These are phyloP conservation scores for Teunomyces stri DNA, from an alignment of 805 yeast genomes.

Conservation along the genomic window DNA sequence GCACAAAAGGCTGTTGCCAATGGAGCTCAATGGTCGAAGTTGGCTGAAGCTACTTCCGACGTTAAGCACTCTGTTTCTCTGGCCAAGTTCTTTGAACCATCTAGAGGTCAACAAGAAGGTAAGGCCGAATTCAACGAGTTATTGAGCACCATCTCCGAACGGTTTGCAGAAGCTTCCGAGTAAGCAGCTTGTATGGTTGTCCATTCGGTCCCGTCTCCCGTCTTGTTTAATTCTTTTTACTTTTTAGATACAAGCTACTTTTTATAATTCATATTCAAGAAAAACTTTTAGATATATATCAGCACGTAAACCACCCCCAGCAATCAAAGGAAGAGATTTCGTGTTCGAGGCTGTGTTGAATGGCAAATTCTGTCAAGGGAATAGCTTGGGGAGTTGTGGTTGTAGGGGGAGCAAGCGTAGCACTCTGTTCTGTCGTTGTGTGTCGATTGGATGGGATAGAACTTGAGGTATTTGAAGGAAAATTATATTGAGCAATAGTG, in stretches of 20 bases:
- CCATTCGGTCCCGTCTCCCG: neutral
- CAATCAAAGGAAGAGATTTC: neutral
- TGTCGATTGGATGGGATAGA: neutral
- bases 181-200: conserved; percentile 28
- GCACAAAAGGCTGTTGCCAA: conserved; percentile 95
- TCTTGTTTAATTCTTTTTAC: conserved; percentile 11
- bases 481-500: neutral
- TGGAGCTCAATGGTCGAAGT: conserved; percentile 93
- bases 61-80: conserved; percentile 92
- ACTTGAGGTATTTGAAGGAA: conserved; percentile 1
- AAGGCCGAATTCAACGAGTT: conserved; percentile 75
- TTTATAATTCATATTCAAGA: conserved; percentile 8
- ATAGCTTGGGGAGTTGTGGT: conserved; percentile 28
- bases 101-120: conserved; percentile 80
- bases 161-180: conserved; percentile 94
- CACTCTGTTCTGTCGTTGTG: neutral
- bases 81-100: conserved; percentile 94
- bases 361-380: conserved; percentile 16
- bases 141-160: conserved; percentile 73
- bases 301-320: neutral
- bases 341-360: neutral
- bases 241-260: conserved; percentile 5
- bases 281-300: neutral
- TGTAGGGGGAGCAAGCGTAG: conserved; percentile 5
- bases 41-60: conserved; percentile 84